Percentiles rank a stretch among this genome's conserved stretches.
Evolutionary conservation across 371 early-diverging fungal species (phyloP).

Genomic region (Mucor plumbeus): DNA sequence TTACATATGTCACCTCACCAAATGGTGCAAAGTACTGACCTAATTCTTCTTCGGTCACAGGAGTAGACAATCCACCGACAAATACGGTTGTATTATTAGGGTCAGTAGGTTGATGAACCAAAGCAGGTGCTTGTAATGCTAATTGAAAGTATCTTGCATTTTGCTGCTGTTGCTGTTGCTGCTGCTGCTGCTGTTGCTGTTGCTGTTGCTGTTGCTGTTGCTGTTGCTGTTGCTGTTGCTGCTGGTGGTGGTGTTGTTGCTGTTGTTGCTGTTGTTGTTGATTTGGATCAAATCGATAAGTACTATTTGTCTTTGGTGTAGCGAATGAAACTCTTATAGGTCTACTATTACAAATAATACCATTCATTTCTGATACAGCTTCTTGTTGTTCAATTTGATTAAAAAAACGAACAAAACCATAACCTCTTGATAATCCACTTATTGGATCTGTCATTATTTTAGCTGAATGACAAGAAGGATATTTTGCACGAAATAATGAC

Average conservation of each 20-base stretch:
- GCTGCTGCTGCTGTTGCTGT: slow-evolving; percentile 12
- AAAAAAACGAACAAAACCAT: slow-evolving; percentile 82
- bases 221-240: background rate
- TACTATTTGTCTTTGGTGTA: slow-evolving; percentile 71
- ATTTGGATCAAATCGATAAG: slow-evolving; percentile 8
- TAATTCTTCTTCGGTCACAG: slow-evolving; percentile 85
- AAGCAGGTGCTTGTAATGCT: slow-evolving; percentile 48
- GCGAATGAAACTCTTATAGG: slow-evolving; percentile 85
- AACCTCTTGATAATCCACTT: slow-evolving; percentile 75
- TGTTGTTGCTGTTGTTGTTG: slow-evolving; percentile 23
- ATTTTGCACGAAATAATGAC: slow-evolving; percentile 59
- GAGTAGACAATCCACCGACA: slow-evolving; percentile 86
- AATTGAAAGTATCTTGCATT: slow-evolving; percentile 30
- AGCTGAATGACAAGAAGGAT: slow-evolving; percentile 74
- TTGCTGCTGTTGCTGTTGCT: slow-evolving; percentile 5
- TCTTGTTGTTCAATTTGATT: slow-evolving; percentile 76
- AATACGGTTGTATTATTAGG: slow-evolving; percentile 95
- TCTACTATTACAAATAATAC: slow-evolving; percentile 66
- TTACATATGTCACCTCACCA: slow-evolving; percentile 89
- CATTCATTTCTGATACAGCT: slow-evolving; percentile 80
- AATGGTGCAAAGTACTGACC: slow-evolving; percentile 77
- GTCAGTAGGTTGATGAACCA: slow-evolving; percentile 64
- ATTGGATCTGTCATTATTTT: slow-evolving; percentile 79
- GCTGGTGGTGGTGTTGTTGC: too few species aligned
- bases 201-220: slow-evolving; percentile 24